Evolutionary conservation across 2,329 filamentous ascomycete genomes (phyloP).

Genomic region (Aspergillus spinulosporus): DNA sequence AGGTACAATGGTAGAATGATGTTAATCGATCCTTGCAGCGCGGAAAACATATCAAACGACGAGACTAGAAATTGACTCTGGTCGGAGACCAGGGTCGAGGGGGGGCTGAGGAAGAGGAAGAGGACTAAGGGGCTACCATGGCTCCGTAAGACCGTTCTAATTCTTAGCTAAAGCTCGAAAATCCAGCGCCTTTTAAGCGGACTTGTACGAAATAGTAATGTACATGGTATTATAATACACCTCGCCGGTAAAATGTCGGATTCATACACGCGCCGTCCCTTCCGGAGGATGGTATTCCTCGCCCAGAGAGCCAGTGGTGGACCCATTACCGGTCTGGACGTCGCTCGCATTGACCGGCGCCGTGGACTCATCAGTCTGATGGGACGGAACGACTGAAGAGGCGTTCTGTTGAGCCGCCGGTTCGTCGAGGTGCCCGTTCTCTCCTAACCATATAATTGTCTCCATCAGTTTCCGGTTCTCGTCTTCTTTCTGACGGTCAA

Average conservation of each 20-base stretch:
- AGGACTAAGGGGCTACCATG: background rate
- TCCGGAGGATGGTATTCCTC: background rate
- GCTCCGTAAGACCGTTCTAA: background rate
- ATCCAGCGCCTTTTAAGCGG: no score
- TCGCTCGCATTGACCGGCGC: background rate
- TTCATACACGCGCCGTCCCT: background rate
- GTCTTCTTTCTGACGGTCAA: slow-evolving; percentile 46
- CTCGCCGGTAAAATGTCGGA: background rate
- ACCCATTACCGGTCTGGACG: background rate
- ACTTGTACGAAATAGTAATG: background rate
- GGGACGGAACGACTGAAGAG: background rate
- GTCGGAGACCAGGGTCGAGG: background rate
- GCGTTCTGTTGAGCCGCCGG: slow-evolving; percentile 9
- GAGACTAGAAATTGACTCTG: no score
- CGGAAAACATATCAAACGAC: no score
- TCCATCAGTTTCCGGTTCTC: slow-evolving; percentile 44
- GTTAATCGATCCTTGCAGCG: no score
- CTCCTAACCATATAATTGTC: slow-evolving; percentile 45
- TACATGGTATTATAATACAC: background rate
- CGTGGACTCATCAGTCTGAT: background rate
- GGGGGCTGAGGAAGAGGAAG: background rate
- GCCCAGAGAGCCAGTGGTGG: background rate
- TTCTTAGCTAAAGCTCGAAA: no score
- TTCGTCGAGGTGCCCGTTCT: slow-evolving; percentile 41
- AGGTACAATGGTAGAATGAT: background rate